phyloP scores from a whole-genome alignment of 805 yeast species.

The Hyphopichia homilentoma region DNA sequence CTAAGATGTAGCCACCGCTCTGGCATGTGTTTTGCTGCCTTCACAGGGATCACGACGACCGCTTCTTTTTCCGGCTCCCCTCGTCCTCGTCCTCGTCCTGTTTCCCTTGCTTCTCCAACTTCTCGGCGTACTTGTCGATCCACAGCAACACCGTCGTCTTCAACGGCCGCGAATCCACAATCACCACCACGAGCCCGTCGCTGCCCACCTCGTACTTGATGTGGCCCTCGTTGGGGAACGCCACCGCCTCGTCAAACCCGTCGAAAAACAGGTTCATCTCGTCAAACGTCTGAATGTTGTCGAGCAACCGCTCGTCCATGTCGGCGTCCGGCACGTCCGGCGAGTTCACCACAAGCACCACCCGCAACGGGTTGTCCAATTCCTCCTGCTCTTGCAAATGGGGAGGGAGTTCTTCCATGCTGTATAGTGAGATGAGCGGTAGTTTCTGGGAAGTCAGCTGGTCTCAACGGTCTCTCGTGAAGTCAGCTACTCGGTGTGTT shows the following conservation, averaged over 20 bases:
- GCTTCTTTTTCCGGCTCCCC: too few relatives aligned
- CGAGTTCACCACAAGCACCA: slow-evolving; percentile 39
- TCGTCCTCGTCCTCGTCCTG: slow-evolving; percentile 5
- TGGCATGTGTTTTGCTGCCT: too few relatives aligned
- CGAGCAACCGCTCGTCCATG: slow-evolving; percentile 47
- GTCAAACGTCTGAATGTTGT: slow-evolving; percentile 42
- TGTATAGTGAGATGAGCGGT: too few relatives aligned
- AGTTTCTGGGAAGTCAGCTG: too few relatives aligned
- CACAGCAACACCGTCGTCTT: slow-evolving; percentile 37
- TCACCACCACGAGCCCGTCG: slow-evolving; percentile 54
- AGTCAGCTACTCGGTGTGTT: too few relatives aligned
- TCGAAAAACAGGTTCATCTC: slow-evolving; percentile 52
- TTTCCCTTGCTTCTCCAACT: slow-evolving; percentile 5
- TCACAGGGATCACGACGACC: too few relatives aligned
- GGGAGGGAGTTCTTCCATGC: slow-evolving; percentile 4
- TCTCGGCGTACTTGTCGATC: slow-evolving; percentile 34
- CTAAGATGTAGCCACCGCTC: too few relatives aligned
- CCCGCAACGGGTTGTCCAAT: slow-evolving; percentile 46
- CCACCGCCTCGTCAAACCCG: slow-evolving; percentile 46
- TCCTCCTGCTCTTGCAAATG: slow-evolving; percentile 17
- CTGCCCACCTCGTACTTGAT: slow-evolving; percentile 60
- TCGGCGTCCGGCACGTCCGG: slow-evolving; percentile 37
- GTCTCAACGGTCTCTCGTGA: too few relatives aligned
- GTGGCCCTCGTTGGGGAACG: slow-evolving; percentile 52
- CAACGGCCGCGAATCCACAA: slow-evolving; percentile 42